Percentiles rank a stretch among this genome's conserved stretches.
Conservation (phyloP, 306 rosid genomes). For the Vicia villosa region DNA sequence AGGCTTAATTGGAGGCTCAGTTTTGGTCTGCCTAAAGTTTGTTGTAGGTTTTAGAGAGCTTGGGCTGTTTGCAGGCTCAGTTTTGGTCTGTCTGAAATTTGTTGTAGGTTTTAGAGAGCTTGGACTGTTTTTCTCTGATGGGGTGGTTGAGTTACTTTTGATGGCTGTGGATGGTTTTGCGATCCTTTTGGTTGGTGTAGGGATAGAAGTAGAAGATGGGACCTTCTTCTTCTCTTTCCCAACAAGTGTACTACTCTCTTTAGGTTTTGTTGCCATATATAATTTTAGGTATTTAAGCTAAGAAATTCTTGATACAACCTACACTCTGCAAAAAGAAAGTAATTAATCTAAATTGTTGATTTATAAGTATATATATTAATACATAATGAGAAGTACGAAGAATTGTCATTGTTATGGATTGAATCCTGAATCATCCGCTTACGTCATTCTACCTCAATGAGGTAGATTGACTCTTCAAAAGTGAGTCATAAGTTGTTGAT, state of each 20-base stretch:
- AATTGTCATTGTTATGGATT: no score
- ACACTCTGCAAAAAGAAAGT: not conserved
- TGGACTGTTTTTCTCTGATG: conserved; percentile 57
- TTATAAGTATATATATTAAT: no score
- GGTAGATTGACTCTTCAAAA: no score
- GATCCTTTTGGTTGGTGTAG: conserved; percentile 41
- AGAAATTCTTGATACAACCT: conserved; percentile 24
- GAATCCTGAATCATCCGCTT: no score
- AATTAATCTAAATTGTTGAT: no score
- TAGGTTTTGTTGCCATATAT: conserved; percentile 70
- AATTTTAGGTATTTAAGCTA: conserved; percentile 5
- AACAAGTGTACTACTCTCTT: conserved; percentile 38
- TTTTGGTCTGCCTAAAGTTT: conserved; percentile 42
- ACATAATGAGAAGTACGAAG: no score
- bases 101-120: conserved; percentile 65
- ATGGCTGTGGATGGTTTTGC: conserved; percentile 41
- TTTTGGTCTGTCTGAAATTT: conserved; percentile 43
- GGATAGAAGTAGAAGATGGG: conserved; percentile 40
- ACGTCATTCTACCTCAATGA: no score
- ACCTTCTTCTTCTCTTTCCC: conserved; percentile 60
- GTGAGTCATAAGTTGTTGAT: not conserved
- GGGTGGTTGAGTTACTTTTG: conserved; percentile 18
- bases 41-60: conserved; percentile 67
- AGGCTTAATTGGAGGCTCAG: conserved; percentile 31
- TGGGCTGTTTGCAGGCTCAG: conserved; percentile 51